These are phyloP conservation scores for Haberlea rhodopensis DNA, from an alignment of 257 asterid species.

Conservation along the genomic window DNA sequence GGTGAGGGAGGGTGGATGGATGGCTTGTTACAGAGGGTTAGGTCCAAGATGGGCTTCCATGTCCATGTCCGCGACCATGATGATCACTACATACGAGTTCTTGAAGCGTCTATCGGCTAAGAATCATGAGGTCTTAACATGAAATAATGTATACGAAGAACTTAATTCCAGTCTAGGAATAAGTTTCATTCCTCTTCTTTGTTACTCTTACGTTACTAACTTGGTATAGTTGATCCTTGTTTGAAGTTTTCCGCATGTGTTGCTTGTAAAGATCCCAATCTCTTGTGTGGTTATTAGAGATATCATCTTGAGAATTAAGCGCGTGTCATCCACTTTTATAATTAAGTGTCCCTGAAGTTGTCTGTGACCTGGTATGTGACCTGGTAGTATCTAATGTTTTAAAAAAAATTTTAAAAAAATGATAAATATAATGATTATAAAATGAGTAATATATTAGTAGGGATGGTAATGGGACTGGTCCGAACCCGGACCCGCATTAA, in stretches of 20 bases:
- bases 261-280: slow-evolving; percentile 14
- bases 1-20: slow-evolving; percentile 74
- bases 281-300: not conserved
- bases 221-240: too few relatives aligned
- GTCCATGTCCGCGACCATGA: slow-evolving; percentile 79
- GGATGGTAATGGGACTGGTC: too few relatives aligned
- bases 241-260: not conserved
- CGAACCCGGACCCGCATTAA: too few relatives aligned
- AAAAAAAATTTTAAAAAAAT: too few relatives aligned
- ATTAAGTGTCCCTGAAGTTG: too few relatives aligned
- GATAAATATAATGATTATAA: too few relatives aligned
- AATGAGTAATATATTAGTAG: too few relatives aligned
- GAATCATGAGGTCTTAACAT: slow-evolving; percentile 45
- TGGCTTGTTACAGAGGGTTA: slow-evolving; percentile 79
- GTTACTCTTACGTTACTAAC: not conserved
- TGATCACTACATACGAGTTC: slow-evolving; percentile 88
- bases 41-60: slow-evolving; percentile 84
- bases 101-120: slow-evolving; percentile 69
- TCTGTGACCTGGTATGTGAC: too few relatives aligned
- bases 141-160: slow-evolving; percentile 11
- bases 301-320: not conserved
- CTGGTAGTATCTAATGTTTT: too few relatives aligned
- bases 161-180: too few relatives aligned
- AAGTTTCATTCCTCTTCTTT: slow-evolving; percentile 6
- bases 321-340: not conserved